Conservation (phyloP, 306 rosid genomes). For the Vigna mungo region DNA sequence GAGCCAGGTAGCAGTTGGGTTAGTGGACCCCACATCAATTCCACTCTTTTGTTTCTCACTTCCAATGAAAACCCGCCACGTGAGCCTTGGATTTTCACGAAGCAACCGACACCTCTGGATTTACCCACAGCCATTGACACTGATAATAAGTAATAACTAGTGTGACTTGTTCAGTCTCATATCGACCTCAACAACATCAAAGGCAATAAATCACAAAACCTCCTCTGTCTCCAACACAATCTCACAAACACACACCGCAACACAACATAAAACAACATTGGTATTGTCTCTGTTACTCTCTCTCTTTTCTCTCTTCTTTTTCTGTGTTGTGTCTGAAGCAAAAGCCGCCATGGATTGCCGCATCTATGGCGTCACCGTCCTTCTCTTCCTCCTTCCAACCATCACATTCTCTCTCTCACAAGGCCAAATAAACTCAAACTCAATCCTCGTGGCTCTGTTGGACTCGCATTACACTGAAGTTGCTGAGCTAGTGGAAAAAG, state of each 20-base stretch:
- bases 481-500: slow-evolving; percentile 75
- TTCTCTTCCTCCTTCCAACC: slow-evolving; percentile 35
- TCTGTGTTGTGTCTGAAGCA: slow-evolving; percentile 32
- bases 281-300: not conserved
- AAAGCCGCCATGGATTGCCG: slow-evolving; percentile 64
- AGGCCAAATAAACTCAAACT: slow-evolving; percentile 73
- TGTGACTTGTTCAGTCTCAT: not conserved
- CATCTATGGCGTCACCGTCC: slow-evolving; percentile 48
- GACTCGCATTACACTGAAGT: slow-evolving; percentile 88
- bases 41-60: not conserved
- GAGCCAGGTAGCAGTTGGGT: slow-evolving; percentile 43
- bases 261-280: not conserved
- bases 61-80: slow-evolving; percentile 41
- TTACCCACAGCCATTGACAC: not conserved
- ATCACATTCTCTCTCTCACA: slow-evolving; percentile 40
- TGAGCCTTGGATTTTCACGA: not conserved
- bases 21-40: slow-evolving; percentile 35
- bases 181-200: not conserved
- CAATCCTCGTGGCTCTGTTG: slow-evolving; percentile 73
- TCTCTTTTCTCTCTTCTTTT: not conserved
- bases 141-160: not conserved
- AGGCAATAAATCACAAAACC: slow-evolving; percentile 18
- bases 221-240: not conserved
- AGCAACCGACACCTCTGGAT: slow-evolving; percentile 54
- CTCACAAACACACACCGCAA: not conserved